Base-by-base conservation (phyloP, 306 rosid genomes). In the Quillaja saponaria region DNA sequence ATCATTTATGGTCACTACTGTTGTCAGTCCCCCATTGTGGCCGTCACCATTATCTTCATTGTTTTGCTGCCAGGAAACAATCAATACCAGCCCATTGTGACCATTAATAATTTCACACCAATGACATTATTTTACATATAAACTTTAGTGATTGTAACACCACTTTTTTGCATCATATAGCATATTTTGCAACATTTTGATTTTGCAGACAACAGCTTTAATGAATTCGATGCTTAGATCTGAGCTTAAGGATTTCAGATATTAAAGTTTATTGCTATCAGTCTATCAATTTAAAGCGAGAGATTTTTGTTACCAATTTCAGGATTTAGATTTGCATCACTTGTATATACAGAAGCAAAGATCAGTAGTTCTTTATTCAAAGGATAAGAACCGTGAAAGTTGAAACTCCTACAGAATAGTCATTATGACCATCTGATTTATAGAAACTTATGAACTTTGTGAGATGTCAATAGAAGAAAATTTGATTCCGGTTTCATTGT, bases 381-480 rank as follows among this genome's bases (percentile, higher is more conserved):
- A 68, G 34, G 57, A 48, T 42, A 37, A 14, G 34, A 17, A 54
- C 19, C 58, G 21, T 41, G 2, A 16, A 49, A 21, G 66, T 40
- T 69, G 42, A 57, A 15, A 18, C 16, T 63, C 37, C 31, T 14
- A n/a, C 4, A 18, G n/a, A 34, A 51, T 37, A 49, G 19, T 35
- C 48, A 8, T 39, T 52, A 25, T 40, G 28, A 58, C 45, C 40
- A 28, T 55, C 34, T 51, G 25, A 12, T 68, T 60, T 42, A 17
- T 67, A 45, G 42, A 31, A 66, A 34, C 19, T 40, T 74, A 41
- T 47, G 49, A 41, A 44, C 71, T 39, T 61, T 52, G 35, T 64
- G 44, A 47, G 31, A 59, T 63, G 16, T 55, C 10, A 34, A 45
- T 34, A 20, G 63, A 64, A 52, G 11, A 46, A n/a, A 44, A 39